Percentiles rank a stretch among this genome's conserved stretches.
phyloP scores from a whole-genome alignment of 1,284 basidiomycete genomes.

The Cystobasidium slooffiae region DNA sequence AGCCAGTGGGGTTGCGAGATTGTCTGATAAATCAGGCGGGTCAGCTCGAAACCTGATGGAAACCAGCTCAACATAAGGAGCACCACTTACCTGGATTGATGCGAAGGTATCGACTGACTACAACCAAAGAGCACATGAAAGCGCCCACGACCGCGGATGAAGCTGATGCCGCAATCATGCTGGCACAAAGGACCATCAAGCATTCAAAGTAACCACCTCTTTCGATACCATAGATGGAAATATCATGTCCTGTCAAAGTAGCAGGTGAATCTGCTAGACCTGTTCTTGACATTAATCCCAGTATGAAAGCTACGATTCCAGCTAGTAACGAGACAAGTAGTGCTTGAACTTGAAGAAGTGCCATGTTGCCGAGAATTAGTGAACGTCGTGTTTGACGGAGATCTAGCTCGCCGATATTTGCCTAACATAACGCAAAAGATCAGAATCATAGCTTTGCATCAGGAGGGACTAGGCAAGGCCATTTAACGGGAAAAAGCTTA shows the following conservation, averaged over 20 bases:
- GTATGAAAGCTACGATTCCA: conserved; percentile 74
- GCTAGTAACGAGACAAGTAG: conserved; percentile 86
- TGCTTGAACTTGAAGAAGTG: conserved; percentile 90
- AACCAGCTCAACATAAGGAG: not conserved
- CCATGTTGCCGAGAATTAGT: conserved; percentile 80
- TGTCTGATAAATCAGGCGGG: conserved; percentile 65
- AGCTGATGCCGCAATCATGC: conserved; percentile 83
- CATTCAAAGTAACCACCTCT: conserved; percentile 63
- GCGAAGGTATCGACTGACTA: conserved; percentile 74
- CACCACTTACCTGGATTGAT: conserved; percentile 76
- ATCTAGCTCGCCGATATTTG: conserved; percentile 85
- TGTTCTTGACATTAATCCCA: conserved; percentile 63
- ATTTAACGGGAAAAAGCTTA: conserved; percentile 41
- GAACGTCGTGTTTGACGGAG: conserved; percentile 67
- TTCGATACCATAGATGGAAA: conserved; percentile 43
- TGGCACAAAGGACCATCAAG: conserved; percentile 81
- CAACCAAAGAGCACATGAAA: conserved; percentile 87
- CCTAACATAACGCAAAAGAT: conserved; percentile 47
- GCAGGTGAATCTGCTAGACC: conserved; percentile 56
- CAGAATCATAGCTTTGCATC: no score
- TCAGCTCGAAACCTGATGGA: not conserved
- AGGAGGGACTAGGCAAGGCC: not conserved
- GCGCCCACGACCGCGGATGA: conserved; percentile 81
- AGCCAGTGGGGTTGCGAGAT: conserved; percentile 91
- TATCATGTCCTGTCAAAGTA: conserved; percentile 42